Evolutionary conservation across 2,329 filamentous ascomycete genomes (phyloP).

Genomic region (Blastomyces gilchristii): DNA sequence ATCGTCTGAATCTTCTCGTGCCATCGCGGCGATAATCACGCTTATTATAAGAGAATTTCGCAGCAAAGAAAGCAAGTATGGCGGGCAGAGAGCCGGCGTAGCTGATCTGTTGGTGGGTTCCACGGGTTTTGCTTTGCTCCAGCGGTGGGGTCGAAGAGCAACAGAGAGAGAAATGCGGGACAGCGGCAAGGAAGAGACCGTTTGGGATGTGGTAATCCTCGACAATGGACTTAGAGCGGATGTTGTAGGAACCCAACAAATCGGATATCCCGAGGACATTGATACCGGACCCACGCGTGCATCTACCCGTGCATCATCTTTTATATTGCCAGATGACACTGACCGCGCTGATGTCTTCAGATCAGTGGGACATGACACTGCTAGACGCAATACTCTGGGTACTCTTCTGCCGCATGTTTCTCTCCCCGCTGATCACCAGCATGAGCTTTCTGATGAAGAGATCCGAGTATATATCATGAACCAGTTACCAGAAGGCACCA

Average conservation of each 20-base stretch:
- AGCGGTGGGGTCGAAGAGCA: slow-evolving; percentile 38
- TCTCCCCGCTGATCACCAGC: slow-evolving; percentile 28
- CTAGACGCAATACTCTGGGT: slow-evolving; percentile 19
- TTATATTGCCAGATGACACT: slow-evolving; percentile 27
- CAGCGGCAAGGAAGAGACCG: slow-evolving; percentile 34
- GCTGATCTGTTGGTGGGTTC: slow-evolving; percentile 36
- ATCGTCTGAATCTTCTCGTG: slow-evolving; percentile 40
- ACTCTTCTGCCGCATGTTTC: slow-evolving; percentile 21
- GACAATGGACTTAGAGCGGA: slow-evolving; percentile 39
- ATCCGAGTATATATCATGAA: slow-evolving; percentile 40
- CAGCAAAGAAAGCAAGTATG: slow-evolving; percentile 25
- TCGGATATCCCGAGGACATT: slow-evolving; percentile 28
- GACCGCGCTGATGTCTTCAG: slow-evolving; percentile 30
- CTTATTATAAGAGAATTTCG: slow-evolving; percentile 38
- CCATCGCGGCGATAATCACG: slow-evolving; percentile 40
- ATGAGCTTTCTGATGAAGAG: slow-evolving; percentile 36
- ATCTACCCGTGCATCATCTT: slow-evolving; percentile 46
- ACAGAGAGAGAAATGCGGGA: slow-evolving; percentile 34
- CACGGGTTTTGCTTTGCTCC: slow-evolving; percentile 37
- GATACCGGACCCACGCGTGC: slow-evolving; percentile 30
- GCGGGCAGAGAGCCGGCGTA: slow-evolving; percentile 30
- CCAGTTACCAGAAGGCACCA: slow-evolving; percentile 34
- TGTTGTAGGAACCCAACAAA: slow-evolving; percentile 35
- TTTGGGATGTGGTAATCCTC: slow-evolving; percentile 41
- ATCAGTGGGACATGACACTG: slow-evolving; percentile 29